Percentiles rank a stretch among this genome's conserved stretches.
These are phyloP conservation scores for Escallonia herrerae DNA, from an alignment of 129 eudicot species.

Conservation along the genomic window DNA sequence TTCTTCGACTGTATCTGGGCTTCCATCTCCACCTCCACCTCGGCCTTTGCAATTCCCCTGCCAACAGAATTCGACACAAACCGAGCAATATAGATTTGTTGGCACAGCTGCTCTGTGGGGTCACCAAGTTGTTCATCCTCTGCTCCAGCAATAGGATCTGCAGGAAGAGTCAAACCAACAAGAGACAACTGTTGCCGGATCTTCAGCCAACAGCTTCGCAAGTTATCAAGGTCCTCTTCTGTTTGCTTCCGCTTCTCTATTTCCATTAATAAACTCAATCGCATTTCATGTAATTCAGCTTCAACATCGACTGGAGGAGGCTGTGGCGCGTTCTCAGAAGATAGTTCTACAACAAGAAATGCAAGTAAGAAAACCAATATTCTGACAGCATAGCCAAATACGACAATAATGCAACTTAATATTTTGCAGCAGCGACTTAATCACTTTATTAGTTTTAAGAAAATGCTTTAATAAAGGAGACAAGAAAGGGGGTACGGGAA, in stretches of 20 bases:
- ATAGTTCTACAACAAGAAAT: slow-evolving; percentile 45
- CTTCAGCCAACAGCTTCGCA: slow-evolving; percentile 65
- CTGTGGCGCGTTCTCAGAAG: slow-evolving; percentile 60
- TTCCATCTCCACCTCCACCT: slow-evolving; percentile 75
- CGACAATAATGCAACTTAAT: too few species aligned
- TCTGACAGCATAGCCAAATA: not conserved
- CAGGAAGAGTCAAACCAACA: slow-evolving; percentile 67
- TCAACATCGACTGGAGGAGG: slow-evolving; percentile 43
- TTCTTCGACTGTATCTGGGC: slow-evolving; percentile 70
- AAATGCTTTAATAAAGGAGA: not conserved
- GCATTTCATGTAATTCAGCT: slow-evolving; percentile 61
- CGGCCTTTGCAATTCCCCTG: slow-evolving; percentile 76
- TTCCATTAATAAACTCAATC: slow-evolving; percentile 55
- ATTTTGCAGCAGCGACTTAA: too few species aligned
- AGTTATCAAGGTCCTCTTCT: slow-evolving; percentile 47
- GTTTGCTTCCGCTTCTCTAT: slow-evolving; percentile 82
- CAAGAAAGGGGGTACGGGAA: not conserved
- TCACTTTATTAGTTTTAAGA: too few species aligned
- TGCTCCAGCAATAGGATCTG: slow-evolving; percentile 33
- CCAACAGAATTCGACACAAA: slow-evolving; percentile 77
- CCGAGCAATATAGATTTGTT: slow-evolving; percentile 57
- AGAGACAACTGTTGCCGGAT: slow-evolving; percentile 51
- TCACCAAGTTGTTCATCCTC: slow-evolving; percentile 48
- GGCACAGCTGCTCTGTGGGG: slow-evolving; percentile 61
- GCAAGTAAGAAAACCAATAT: not conserved